A percentile compares a stretch with the other conserved stretches of the same genome.
These are phyloP conservation scores for Larix kaempferi DNA, from an alignment of 75 land plant species.

Conservation along the genomic window DNA sequence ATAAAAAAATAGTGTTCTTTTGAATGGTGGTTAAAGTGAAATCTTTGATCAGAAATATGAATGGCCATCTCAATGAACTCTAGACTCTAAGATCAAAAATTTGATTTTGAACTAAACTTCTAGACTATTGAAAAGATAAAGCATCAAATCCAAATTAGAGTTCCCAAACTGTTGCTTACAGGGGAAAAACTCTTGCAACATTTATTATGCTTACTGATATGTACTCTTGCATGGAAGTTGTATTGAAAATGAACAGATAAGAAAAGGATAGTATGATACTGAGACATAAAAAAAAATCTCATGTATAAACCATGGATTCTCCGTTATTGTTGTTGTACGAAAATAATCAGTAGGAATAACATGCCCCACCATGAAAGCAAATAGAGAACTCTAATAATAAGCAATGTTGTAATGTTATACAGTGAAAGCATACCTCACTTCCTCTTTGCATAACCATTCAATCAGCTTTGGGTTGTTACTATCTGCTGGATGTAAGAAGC, in stretches of 20 bases:
- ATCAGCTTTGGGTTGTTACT: constrained; percentile 63
- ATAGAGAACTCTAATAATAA: neutral
- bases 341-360: neutral
- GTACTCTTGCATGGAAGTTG: neutral
- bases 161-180: neutral
- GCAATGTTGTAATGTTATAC: neutral
- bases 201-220: neutral
- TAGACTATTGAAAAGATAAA: neutral
- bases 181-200: neutral
- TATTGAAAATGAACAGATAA: neutral
- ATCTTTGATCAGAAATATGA: too few relatives aligned
- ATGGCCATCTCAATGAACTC: too few relatives aligned
- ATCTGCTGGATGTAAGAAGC: constrained; percentile 94
- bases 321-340: neutral
- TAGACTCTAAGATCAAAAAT: too few relatives aligned
- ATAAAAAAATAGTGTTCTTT: too few relatives aligned
- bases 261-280: neutral
- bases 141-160: neutral
- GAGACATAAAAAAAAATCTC: neutral
- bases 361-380: neutral
- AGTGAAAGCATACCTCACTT: constrained; percentile 51
- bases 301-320: neutral
- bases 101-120: too few relatives aligned
- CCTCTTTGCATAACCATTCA: constrained; percentile 77
- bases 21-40: too few relatives aligned